Base-by-base conservation (phyloP, 2,329 filamentous ascomycete species). In the Myriosclerotinia duriaeana region DNA sequence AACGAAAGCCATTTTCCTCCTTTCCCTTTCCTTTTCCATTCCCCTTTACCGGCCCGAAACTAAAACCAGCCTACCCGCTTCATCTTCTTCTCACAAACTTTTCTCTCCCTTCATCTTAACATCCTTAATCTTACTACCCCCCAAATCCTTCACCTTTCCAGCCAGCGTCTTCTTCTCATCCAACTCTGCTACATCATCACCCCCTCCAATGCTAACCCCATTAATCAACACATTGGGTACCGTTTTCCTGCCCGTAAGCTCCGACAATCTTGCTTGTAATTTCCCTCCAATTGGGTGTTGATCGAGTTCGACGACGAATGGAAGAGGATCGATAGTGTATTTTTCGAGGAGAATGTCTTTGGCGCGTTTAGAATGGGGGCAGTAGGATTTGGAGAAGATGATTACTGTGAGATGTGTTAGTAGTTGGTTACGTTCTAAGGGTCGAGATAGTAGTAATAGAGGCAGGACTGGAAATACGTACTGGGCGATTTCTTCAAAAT, bases 321-420 rank as follows among this genome's bases (percentile, higher is more conserved):
- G 95, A 14, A 86, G 80, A 0, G 95, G 95, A 0, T 87, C 85
- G 76, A 99, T 96, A 65, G 82, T 82, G 81, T 98, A 98, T 73
- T 90, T 89, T 30, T 93, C 87, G 53, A 97, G 86, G 52, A 99
- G 85, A 66, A 98, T 85, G 53, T 83, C 82, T 79, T 99, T 99
- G 55, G 95, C 95, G 72, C 87, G 88, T 76, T 88, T 89, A 62
- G 93, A 97, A 79, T 86, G 89, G 0, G 90, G 92, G 78, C 95
- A 99, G 80, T 94, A 97, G 1, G 90, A 87, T 79, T 99, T 98
- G 70, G 93, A 97, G 81, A 98, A 98, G 73, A 99, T 92, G 77
- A 97, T 91, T 68, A 98, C 92, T 95, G 15, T n/a, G 26, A 4
- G n/a, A 58, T 26, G 22, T 34, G 66, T 53, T 48, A 68, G 64